phyloP scores from a whole-genome alignment of 805 yeast species.

The Pichia membranifaciens region DNA sequence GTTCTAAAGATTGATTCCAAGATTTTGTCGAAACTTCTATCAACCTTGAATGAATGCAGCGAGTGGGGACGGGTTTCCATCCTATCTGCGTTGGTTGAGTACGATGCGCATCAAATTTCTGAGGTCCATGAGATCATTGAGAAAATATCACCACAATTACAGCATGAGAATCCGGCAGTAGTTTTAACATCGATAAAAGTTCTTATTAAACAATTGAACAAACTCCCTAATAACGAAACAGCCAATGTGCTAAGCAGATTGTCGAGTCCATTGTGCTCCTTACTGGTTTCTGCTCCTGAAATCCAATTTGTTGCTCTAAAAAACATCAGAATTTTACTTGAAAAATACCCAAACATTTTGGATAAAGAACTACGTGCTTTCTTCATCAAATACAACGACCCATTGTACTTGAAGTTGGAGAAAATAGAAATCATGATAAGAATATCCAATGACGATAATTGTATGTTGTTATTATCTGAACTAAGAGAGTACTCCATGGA shows the following conservation, averaged over 20 bases:
- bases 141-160: slow-evolving; percentile 88
- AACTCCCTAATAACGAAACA: slow-evolving; percentile 33
- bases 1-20: slow-evolving; percentile 35
- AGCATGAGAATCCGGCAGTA: slow-evolving; percentile 94
- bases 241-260: slow-evolving; percentile 58
- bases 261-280: slow-evolving; percentile 79
- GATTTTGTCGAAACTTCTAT: slow-evolving; percentile 55
- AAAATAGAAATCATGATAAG: slow-evolving; percentile 71
- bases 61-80: slow-evolving; percentile 98
- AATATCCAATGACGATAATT: slow-evolving; percentile 55
- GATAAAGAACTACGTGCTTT: slow-evolving; percentile 81
- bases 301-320: slow-evolving; percentile 90
- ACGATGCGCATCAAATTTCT: slow-evolving; percentile 44
- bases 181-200: slow-evolving; percentile 82
- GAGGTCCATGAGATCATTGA: slow-evolving; percentile 86
- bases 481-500: slow-evolving; percentile 79
- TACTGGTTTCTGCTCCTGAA: slow-evolving; percentile 86
- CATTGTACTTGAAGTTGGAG: slow-evolving; percentile 70
- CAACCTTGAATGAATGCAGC: slow-evolving; percentile 92
- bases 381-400: slow-evolving; percentile 82
- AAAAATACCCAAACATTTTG: slow-evolving; percentile 77
- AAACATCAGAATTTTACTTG: slow-evolving; percentile 83
- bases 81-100: slow-evolving; percentile 73
- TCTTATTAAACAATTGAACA: slow-evolving; percentile 60
- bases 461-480: slow-evolving; percentile 57